These are phyloP conservation scores for Trichoderma simmonsii DNA, from an alignment of 2,329 filamentous ascomycete species.

Conservation along the genomic window DNA sequence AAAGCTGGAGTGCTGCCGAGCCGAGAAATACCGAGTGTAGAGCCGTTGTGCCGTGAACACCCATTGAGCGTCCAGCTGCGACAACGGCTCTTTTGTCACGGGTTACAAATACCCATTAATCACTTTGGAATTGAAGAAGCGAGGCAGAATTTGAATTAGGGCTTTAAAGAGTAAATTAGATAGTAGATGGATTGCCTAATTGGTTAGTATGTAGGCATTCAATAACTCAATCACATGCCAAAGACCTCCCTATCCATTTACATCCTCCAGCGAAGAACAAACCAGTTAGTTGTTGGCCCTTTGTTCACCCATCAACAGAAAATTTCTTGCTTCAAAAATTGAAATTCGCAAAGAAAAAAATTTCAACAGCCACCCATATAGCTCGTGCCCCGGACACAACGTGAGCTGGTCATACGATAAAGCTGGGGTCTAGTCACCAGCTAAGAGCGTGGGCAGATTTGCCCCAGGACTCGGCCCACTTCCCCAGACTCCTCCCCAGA, in stretches of 20 bases:
- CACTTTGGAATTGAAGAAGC: neutral
- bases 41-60: conserved; percentile 3
- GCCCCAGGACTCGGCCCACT: neutral
- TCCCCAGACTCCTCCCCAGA: neutral
- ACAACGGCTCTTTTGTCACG: neutral
- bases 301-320: neutral
- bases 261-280: neutral
- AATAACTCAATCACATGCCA: neutral
- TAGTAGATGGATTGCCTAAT: neutral
- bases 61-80: neutral
- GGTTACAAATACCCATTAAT: neutral
- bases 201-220: neutral
- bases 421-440: neutral
- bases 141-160: neutral
- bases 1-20: conserved; percentile 12
- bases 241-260: neutral
- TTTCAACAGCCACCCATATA: neutral
- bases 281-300: neutral
- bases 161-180: neutral
- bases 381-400: neutral
- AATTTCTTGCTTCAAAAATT: neutral
- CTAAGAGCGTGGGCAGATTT: neutral
- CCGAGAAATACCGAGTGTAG: conserved; percentile 24
- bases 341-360: neutral
- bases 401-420: neutral